Evolutionary conservation across 805 yeast genomes (phyloP).

Genomic region (Metschnikowia matae): DNA sequence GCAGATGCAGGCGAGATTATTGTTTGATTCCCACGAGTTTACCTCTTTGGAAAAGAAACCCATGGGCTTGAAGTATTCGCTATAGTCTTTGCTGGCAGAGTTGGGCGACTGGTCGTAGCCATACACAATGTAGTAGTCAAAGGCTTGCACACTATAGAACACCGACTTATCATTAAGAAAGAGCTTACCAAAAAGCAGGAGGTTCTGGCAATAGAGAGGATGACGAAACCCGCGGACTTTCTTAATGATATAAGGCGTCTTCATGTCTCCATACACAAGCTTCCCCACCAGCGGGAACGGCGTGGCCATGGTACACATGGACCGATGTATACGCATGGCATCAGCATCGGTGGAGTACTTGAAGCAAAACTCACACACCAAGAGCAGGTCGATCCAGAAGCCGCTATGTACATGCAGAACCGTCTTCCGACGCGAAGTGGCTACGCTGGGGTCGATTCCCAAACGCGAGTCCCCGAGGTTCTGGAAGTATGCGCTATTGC

Average conservation of each 20-base stretch:
- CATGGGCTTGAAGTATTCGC: constrained; percentile 31
- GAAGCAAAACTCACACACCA: constrained; percentile 81
- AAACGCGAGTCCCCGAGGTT: constrained; percentile 27
- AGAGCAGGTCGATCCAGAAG: constrained; percentile 58
- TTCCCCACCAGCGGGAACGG: constrained; percentile 54
- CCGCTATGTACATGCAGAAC: constrained; percentile 12
- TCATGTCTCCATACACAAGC: constrained; percentile 59
- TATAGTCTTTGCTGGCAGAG: background rate
- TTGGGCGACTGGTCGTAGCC: constrained; percentile 32
- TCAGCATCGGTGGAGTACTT: constrained; percentile 56
- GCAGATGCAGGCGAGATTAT: constrained; percentile 83
- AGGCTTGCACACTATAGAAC: constrained; percentile 71
- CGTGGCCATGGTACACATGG: constrained; percentile 35
- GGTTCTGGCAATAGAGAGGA: constrained; percentile 70
- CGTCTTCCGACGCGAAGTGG: constrained; percentile 7
- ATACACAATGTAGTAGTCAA: constrained; percentile 74
- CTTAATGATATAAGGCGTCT: constrained; percentile 47
- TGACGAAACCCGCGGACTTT: constrained; percentile 65
- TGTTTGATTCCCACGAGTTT: constrained; percentile 69
- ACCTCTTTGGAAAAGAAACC: constrained; percentile 92
- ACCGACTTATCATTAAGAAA: constrained; percentile 88
- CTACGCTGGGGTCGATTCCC: constrained; percentile 15
- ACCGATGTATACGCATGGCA: constrained; percentile 49
- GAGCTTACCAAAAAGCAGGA: constrained; percentile 80
- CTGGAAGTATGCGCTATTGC: constrained; percentile 71